Base-by-base conservation (phyloP, 208 protist species). In the Leishmania tropica region DNA sequence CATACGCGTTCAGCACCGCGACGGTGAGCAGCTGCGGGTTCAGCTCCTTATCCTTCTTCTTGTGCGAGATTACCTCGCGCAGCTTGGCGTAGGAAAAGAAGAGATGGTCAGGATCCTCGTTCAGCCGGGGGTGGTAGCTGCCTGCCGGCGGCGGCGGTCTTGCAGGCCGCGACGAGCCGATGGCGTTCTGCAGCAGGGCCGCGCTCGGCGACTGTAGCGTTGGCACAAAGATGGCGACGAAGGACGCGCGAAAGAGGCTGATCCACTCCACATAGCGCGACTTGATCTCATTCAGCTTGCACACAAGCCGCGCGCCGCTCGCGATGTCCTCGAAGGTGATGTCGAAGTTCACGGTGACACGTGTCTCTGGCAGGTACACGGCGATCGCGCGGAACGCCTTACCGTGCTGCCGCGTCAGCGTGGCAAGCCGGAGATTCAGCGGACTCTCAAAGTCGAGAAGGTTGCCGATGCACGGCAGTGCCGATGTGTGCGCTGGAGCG, bases 301-400 rank as follows among this genome's bases (percentile, higher is more conserved):
- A 96, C 68, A 88, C 83, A 19, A 97, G 86, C 13, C 80, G 87
- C 17, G 91, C 83, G 15, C 88, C 87, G 62, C 92, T 96, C 35
- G 92, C 95, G 79, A 97, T 90, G 83, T 97, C 95, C 81, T 94
- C 92, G 74, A 97, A 96, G 67, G 87, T 90, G 74, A 97, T 53
- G 21, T 88, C 71, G 83, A 96, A 96, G 79, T 96, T 94, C 83
- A 94, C 85, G 35, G 82, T 86, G 1, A 74, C 76, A 1, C 93
- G 93, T 17, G 89, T 80, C 37, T 91, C 75, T 1, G 90, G 89
- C 78, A 95, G 87, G 75, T 87, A 84, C 15, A 95, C 95, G 19
- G 92, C 90, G 72, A 97, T 90, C 7, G 92, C 88, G 64, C 95
- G 93, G 62, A 97, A 96, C 35, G 95, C 90, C 83, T 95, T 96